Evolutionary conservation across 495 filamentous ascomycete species (phyloP), one percentile per base, ranked within the genome.

Genomic region (Hypoxylon cercidicola): DNA sequence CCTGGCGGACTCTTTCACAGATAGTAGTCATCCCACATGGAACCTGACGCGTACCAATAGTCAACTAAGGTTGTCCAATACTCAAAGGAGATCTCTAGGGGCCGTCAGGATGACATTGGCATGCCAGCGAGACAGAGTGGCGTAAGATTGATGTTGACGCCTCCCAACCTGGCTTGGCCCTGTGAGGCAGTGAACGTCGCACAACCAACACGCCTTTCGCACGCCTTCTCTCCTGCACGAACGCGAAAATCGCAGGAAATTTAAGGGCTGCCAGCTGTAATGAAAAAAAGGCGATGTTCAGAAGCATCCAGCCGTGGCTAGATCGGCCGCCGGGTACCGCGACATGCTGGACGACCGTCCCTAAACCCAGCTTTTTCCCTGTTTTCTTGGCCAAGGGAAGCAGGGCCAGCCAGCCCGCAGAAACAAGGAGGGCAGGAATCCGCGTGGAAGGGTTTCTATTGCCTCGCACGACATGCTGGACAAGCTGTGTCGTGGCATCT

Each of bases 311-410:
- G 45, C 65, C 65, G 65, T 52, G 55, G 50, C 60, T 46, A 63
- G 60, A 63, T 64, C 60, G 65, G 50, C 56, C 54, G 43, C 59
- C 55, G 65, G 60, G 58, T 60, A 60, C 60, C 60, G 65, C 65
- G 45, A 68, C 11, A 63, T 60, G 65, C 46, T 60, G 51, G 49
- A 34, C 55, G 45, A 68, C 65, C 55, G 40, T 40, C 18, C 50
- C 50, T 28, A 63, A 47, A 43, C 44, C 34, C 41, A 32, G 30
- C 30, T 21, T 34, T 64, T 68, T 62, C 53, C 60, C 39, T 68
- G 51, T 51, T 64, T 64, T 57, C 49, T 41, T 48, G 15, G 50
- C 35, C 18, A 56, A 37, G 52, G 23, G 44, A 37, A 23, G n/a
- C n/a, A n/a, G n/a, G n/a, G n/a, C n/a, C n/a, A n/a, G n/a, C 35